These are phyloP conservation scores for Erodium moschatum DNA, from an alignment of 441 rosid genomes.

Conservation along the genomic window DNA sequence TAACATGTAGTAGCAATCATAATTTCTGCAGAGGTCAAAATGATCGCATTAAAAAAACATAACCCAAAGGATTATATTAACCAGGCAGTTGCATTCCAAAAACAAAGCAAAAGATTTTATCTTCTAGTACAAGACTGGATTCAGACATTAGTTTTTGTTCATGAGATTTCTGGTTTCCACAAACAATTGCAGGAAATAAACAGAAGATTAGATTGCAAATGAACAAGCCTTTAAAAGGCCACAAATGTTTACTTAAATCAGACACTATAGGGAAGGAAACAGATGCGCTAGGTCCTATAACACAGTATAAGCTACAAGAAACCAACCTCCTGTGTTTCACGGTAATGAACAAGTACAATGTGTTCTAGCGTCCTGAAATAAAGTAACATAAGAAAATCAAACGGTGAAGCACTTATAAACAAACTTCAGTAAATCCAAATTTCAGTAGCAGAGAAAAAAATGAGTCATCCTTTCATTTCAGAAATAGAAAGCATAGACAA, in stretches of 20 bases:
- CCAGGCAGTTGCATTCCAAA: neutral
- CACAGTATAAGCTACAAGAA: slow-evolving; percentile 15
- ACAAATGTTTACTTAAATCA: neutral
- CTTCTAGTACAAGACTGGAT: neutral
- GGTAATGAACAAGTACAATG: slow-evolving; percentile 96
- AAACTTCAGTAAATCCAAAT: neutral
- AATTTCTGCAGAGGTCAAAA: neutral
- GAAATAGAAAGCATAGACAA: neutral
- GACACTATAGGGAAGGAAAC: neutral
- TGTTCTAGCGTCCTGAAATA: slow-evolving; percentile 73
- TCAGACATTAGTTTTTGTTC: neutral
- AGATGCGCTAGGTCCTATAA: neutral
- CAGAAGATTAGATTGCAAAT: neutral
- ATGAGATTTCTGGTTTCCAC: neutral
- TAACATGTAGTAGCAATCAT: slow-evolving; percentile 4
- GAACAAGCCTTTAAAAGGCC: neutral
- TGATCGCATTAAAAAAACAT: neutral
- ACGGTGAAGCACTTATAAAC: slow-evolving; percentile 11
- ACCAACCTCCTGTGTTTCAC: slow-evolving; percentile 94
- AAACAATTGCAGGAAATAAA: neutral
- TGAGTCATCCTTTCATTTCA: slow-evolving; percentile 6
- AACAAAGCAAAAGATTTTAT: neutral
- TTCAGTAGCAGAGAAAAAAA: neutral
- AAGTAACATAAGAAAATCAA: slow-evolving; percentile 17
- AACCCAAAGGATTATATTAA: neutral